Percentiles rank a stretch among this genome's conserved stretches.
phyloP scores from a whole-genome alignment of 2,329 filamentous ascomycete species.

The Ilyonectria mors-panacis region DNA sequence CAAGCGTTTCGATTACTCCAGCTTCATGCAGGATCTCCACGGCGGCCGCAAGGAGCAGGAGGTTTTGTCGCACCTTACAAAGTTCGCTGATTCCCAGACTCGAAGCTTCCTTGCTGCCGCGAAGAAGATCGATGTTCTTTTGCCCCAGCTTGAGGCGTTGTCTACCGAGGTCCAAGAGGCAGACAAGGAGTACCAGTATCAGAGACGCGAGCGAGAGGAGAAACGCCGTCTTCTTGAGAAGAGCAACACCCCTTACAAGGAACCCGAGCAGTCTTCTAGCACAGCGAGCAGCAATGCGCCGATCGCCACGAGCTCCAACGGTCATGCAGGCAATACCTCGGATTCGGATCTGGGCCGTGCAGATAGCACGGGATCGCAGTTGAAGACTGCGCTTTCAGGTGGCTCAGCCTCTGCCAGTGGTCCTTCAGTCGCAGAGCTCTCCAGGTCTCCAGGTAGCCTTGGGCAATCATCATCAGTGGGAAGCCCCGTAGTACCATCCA shows the following conservation, averaged over 20 bases:
- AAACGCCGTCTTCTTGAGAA: constrained; percentile 93
- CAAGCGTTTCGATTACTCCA: constrained; percentile 98
- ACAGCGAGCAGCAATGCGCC: constrained; percentile 55
- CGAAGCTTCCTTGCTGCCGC: constrained; percentile 85
- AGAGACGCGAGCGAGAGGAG: constrained; percentile 94
- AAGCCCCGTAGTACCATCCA: constrained; percentile 68
- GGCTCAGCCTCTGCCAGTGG: constrained; percentile 54
- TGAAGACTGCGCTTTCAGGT: constrained; percentile 67
- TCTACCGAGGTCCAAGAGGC: constrained; percentile 91
- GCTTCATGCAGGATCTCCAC: constrained; percentile 99
- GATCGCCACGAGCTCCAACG: constrained; percentile 57
- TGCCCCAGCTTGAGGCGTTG: constrained; percentile 91
- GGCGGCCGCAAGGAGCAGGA: constrained; percentile 99
- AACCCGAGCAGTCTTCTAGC: constrained; percentile 73
- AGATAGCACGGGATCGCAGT: constrained; percentile 81
- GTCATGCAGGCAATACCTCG: constrained; percentile 64
- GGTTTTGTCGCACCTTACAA: constrained; percentile 93
- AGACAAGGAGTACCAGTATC: constrained; percentile 97
- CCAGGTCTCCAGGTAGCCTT: constrained; percentile 71
- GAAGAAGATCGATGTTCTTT: constrained; percentile 87
- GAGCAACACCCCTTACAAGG: constrained; percentile 80
- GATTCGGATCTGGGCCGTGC: constrained; percentile 81
- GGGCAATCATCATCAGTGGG: constrained; percentile 60
- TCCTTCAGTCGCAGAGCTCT: constrained; percentile 59
- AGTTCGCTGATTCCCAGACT: constrained; percentile 92